Evolutionary conservation across 768 basidiomycete species (phyloP).

Genomic region (Boletus subparvulus): DNA sequence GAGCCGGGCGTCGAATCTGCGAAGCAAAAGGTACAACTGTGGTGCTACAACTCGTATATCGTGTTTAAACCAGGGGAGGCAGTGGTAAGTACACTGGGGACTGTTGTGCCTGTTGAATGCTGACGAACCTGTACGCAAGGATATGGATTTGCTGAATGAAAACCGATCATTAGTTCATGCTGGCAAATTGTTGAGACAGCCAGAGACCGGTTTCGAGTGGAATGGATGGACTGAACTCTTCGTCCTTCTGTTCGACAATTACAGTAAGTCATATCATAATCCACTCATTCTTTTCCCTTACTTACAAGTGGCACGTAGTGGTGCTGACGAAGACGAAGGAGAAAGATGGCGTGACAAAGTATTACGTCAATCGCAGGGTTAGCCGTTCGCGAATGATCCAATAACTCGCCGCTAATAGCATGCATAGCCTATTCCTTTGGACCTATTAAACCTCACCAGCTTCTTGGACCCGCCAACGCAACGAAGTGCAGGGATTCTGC

Average conservation of each 20-base stretch:
- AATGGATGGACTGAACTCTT: conserved; percentile 89
- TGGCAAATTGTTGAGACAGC: conserved; percentile 80
- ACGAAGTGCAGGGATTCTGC: conserved; percentile 69
- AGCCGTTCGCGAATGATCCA: conserved; percentile 21
- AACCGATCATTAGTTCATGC: conserved; percentile 82
- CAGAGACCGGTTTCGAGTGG: conserved; percentile 86
- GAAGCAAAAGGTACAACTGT: conserved; percentile 86
- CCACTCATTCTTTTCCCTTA: not conserved
- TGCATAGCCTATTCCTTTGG: conserved; percentile 84
- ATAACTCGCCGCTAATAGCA: not conserved
- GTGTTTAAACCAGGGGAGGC: conserved; percentile 77
- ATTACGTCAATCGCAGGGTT: conserved; percentile 79
- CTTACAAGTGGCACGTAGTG: conserved; percentile 47
- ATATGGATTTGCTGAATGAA: conserved; percentile 87
- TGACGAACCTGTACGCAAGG: conserved; percentile 37
- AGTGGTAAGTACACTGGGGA: conserved; percentile 42
- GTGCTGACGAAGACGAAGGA: conserved; percentile 87
- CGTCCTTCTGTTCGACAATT: conserved; percentile 93
- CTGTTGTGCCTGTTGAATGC: not conserved
- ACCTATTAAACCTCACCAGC: conserved; percentile 81
- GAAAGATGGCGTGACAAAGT: conserved; percentile 71
- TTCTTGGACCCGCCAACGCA: conserved; percentile 80
- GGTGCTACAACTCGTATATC: conserved; percentile 79
- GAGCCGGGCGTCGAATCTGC: conserved; percentile 85
- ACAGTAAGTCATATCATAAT: conserved; percentile 53